Evolutionary conservation across 345 rosid species (phyloP), one percentile per base, ranked within the genome.

Genomic region (Gossypium herbaceum): DNA sequence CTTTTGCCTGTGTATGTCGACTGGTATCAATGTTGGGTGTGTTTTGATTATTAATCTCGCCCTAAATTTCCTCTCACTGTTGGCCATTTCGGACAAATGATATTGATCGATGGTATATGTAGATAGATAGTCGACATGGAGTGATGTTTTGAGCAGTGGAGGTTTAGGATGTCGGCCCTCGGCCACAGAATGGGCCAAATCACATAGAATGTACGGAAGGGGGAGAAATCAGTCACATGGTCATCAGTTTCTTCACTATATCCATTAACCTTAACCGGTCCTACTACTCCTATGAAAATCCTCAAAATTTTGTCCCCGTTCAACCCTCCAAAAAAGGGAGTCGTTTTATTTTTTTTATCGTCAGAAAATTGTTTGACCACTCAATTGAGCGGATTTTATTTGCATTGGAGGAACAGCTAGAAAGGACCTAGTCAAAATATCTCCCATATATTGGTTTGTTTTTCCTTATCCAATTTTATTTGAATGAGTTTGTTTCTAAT

Each of bases 141-240:
- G 24, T 61, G 72, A 74, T 74, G 70, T 55, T 56, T n/a, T 50
- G 24, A 51, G 34, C 12, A 19, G 62, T 57, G 22, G 7, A 22
- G 62, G 45, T 27, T 68, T 24, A 50, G 22, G 25, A 68, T 74
- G 75, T 79, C 73, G 78, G 61, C 78, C 55, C 54, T 41, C 19
- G 2, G 55, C 41, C 41, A 34, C 41, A 7, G 7, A 34, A 34
- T 34, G 12, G 10, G 12, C 65, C 65, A 72, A 56, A 72, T 57
- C 75, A 55, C 64, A 17, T 16, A 17, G 15, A 51, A 15, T 68
- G 58, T 48, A 68, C 57, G 72, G 57, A 15, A 24, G n/a, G 19
- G 54, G 63, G 7, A 34, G 41, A 34, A 34, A 22, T 57, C 24
- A 2, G 29, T 66, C 71, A 22, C 9, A 2, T 48, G n/a, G 16